Evolutionary conservation across 2,329 filamentous ascomycete species (phyloP).

Genomic region (Fusarium sp.): DNA sequence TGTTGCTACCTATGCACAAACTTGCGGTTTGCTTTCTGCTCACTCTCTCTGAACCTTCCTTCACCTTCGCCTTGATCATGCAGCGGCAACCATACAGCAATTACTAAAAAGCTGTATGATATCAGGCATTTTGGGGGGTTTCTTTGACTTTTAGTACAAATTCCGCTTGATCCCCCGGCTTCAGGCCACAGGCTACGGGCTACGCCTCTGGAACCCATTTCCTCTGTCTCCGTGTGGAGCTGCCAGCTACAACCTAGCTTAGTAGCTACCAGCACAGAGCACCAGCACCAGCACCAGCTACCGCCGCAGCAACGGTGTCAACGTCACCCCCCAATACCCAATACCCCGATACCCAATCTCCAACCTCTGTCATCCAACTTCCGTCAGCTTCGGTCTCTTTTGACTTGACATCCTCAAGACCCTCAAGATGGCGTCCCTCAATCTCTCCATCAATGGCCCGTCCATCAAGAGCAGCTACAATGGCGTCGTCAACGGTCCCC

Average conservation of each 20-base stretch:
- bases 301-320: constrained; percentile 50
- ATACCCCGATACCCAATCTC: constrained; percentile 14
- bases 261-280: no score
- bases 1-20: constrained; percentile 12
- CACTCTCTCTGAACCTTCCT: constrained; percentile 21
- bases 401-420: constrained; percentile 23
- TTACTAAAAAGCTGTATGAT: constrained; percentile 21
- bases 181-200: constrained; percentile 24
- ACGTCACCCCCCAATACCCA: constrained; percentile 44
- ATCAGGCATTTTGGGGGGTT: constrained; percentile 19
- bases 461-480: constrained; percentile 87
- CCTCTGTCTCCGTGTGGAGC: constrained; percentile 44
- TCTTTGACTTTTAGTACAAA: neutral
- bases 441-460: constrained; percentile 82
- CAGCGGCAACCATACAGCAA: constrained; percentile 16
- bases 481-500: constrained; percentile 67
- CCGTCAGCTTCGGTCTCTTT: constrained; percentile 43
- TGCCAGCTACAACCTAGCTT: constrained; percentile 25
- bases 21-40: constrained; percentile 25
- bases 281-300: constrained; percentile 10
- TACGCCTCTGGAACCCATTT: constrained; percentile 38
- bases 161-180: constrained; percentile 4
- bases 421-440: constrained; percentile 79
- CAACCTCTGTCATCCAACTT: constrained; percentile 39
- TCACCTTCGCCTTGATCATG: constrained; percentile 29